Evolutionary conservation across 1,284 basidiomycete species (phyloP), one percentile per base, ranked within the genome.

Genomic region (Macrocystidia cucumis): DNA sequence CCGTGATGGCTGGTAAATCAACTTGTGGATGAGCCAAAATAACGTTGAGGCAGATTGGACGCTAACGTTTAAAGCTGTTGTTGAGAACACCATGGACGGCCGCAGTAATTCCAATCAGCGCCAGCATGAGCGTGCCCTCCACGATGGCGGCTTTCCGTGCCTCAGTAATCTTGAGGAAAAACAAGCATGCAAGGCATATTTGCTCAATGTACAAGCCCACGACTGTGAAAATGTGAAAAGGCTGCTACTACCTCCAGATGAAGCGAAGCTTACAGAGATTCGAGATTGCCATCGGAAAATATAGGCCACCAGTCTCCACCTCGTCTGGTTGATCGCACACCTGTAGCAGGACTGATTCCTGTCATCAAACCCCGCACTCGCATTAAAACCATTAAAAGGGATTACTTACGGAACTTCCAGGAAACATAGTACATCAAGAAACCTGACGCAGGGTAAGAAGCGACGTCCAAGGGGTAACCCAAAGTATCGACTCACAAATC

Each of bases 241-340:
- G 5, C 6, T 9, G 25, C n/a, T 8, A 34, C 17, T 20, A 16
- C 8, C 30, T 18, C 26, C 17, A 8, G 16, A 17, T 14, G 4
- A 29, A 16, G 13, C 17, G 12, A 50, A n/a, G n/a, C 64, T 35
- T 51, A 69, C 66, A 86, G 33, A 86, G 62, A 51, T 81, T 82
- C 18, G 69, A 39, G 44, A 83, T 68, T 0, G 83, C 82, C 60
- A 84, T 76, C 18, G 83, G 82, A 57, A 86, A 88, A 63, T 86
- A 84, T 35, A 66, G 49, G 28, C 62, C 71, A 34, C 67, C 68
- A 1, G 69, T 71, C 44, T 72, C 69, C 20, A 46, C 41, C 39
- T 69, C 63, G 28, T 66, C 65, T 2, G 62, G 63, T 47, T 69
- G 66, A 55, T 88, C 80, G 48, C 78, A 72, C 28, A 72, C 68